phyloP scores from a whole-genome alignment of 148 eudicot species.

The Chenopodium berlandieri region DNA sequence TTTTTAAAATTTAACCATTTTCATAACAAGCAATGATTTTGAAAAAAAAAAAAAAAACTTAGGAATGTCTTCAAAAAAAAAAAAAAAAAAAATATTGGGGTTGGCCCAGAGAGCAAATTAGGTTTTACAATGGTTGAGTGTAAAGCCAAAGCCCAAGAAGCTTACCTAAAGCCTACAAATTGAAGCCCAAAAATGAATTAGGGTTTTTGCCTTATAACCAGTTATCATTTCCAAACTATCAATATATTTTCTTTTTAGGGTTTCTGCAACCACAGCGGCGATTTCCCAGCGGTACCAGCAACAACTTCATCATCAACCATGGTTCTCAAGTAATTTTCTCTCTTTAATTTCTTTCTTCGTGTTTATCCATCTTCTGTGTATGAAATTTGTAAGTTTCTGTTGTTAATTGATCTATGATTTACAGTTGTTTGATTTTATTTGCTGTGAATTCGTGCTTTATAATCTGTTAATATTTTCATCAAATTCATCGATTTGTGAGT shows the following conservation, averaged over 20 bases:
- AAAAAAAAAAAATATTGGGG: too few relatives aligned
- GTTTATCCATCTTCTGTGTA: not conserved
- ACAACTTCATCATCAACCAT: slow-evolving; percentile 19
- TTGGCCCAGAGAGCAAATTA: not conserved
- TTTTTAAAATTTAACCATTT: too few relatives aligned
- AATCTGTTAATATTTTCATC: not conserved
- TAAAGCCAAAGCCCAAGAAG: not conserved
- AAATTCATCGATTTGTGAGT: not conserved
- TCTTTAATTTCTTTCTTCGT: not conserved
- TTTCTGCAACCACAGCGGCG: slow-evolving; percentile 16
- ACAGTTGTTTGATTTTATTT: too few relatives aligned
- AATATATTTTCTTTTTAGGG: slow-evolving; percentile 21
- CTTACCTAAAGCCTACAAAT: not conserved
- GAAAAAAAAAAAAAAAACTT: too few relatives aligned
- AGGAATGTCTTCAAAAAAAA: too few relatives aligned
- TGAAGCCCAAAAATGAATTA: slow-evolving; percentile 17
- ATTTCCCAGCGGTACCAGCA: slow-evolving; percentile 1
- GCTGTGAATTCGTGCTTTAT: not conserved
- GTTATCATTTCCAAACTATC: not conserved
- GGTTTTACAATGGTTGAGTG: not conserved
- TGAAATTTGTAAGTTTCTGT: not conserved
- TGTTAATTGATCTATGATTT: too few relatives aligned
- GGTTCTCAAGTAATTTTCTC: slow-evolving; percentile 37
- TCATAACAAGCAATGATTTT: too few relatives aligned
- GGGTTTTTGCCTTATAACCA: slow-evolving; percentile 26